These are phyloP conservation scores for Fusarium sp. DNA, from an alignment of 2,329 filamentous ascomycete genomes.

Conservation along the genomic window DNA sequence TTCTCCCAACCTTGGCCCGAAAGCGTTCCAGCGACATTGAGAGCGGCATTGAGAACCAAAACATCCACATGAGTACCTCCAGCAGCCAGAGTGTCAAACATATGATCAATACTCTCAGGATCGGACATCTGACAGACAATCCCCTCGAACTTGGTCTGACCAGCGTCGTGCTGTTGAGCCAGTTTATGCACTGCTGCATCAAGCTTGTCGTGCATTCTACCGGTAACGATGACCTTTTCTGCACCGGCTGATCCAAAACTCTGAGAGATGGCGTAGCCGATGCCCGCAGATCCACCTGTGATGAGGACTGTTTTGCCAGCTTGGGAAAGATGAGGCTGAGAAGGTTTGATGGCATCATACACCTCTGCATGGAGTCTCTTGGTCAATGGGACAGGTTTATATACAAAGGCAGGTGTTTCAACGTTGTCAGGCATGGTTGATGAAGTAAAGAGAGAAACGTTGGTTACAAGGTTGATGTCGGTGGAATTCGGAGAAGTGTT, in stretches of 20 bases:
- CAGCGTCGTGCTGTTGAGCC: accelerated
- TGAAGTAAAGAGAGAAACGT: background rate
- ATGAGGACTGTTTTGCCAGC: background rate
- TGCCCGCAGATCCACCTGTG: background rate
- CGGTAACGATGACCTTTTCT: background rate
- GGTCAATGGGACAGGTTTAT: background rate
- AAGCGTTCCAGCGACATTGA: background rate
- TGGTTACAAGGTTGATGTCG: no score
- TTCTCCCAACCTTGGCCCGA: background rate
- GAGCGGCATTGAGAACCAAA: background rate
- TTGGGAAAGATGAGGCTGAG: background rate
- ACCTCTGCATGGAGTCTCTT: background rate
- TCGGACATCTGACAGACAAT: background rate
- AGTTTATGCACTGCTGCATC: background rate
- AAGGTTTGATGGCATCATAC: background rate
- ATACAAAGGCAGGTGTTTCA: background rate
- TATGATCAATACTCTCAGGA: background rate
- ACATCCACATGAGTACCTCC: background rate
- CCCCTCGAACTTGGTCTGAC: background rate
- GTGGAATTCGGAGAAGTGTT: no score
- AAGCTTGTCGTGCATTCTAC: background rate
- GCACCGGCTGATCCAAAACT: background rate
- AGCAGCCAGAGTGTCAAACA: background rate
- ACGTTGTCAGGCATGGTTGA: background rate
- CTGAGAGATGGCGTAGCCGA: background rate